Evolutionary conservation across 2,329 filamentous ascomycete species (phyloP).

Genomic region (Dactylellina parvicollis): DNA sequence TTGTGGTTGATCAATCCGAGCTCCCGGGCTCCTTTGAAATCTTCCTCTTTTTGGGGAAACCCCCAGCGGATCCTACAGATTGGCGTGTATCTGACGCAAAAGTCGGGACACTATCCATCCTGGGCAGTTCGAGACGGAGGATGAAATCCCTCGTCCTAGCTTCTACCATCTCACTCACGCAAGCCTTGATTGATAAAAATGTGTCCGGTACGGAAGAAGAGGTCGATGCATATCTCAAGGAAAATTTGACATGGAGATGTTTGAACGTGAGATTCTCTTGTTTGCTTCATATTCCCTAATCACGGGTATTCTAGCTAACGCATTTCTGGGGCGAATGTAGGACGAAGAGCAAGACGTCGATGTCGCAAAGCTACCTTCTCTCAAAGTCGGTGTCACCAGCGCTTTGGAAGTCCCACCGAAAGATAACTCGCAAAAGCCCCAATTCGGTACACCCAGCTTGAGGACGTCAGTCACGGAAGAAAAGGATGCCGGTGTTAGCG

Average conservation of each 20-base stretch:
- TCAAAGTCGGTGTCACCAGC: slow-evolving; percentile 35
- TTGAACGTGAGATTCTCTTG: slow-evolving; percentile 2
- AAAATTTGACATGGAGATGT: slow-evolving; percentile 16
- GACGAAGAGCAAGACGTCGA: slow-evolving; percentile 10
- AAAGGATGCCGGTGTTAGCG: slow-evolving; percentile 12
- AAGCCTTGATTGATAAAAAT: not conserved
- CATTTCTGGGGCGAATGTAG: not conserved
- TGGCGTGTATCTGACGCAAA: slow-evolving; percentile 5
- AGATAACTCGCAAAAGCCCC: not conserved
- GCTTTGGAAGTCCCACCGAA: not conserved
- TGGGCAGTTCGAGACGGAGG: not conserved
- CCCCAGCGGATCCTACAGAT: not conserved
- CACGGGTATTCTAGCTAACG: not conserved
- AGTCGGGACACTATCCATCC: slow-evolving; percentile 10
- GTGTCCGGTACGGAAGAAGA: slow-evolving; percentile 10
- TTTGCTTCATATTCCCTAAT: not conserved
- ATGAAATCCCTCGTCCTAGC: slow-evolving; percentile 3
- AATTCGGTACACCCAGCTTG: slow-evolving; percentile 10
- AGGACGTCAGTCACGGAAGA: slow-evolving; percentile 16
- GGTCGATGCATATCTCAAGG: slow-evolving; percentile 16
- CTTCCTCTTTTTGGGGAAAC: slow-evolving; percentile 18
- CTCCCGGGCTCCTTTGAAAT: slow-evolving; percentile 37
- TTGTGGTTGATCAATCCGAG: slow-evolving; percentile 54
- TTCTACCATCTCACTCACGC: slow-evolving; percentile 10
- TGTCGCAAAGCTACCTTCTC: not conserved